Conservation (phyloP, 1,284 basidiomycete genomes). For the Fereydounia khargensis region DNA sequence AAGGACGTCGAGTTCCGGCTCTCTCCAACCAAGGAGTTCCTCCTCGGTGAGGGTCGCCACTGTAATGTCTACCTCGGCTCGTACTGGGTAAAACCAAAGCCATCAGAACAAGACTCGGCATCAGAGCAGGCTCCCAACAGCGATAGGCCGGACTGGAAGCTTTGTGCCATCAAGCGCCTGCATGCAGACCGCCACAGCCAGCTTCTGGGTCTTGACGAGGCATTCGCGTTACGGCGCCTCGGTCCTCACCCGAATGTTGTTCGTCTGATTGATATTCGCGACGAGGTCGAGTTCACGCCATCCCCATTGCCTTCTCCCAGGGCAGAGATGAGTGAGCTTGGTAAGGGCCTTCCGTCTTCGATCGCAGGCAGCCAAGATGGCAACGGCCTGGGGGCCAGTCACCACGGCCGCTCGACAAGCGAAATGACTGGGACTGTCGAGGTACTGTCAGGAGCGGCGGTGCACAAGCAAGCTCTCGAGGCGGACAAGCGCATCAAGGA, state of each 20-base stretch:
- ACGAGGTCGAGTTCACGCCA: slow-evolving; percentile 42
- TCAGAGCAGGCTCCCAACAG: neutral
- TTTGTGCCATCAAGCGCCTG: slow-evolving; percentile 54
- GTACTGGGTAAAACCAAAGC: slow-evolving; percentile 9
- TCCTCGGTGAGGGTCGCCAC: slow-evolving; percentile 51
- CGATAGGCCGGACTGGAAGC: slow-evolving; percentile 21
- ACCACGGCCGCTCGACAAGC: slow-evolving; percentile 29
- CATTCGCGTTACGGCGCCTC: slow-evolving; percentile 49
- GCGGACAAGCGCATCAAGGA: neutral
- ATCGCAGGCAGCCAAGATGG: neutral
- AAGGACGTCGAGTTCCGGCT: slow-evolving; percentile 49
- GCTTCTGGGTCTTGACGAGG: slow-evolving; percentile 52
- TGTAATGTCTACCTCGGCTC: slow-evolving; percentile 51
- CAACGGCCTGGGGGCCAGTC: no score
- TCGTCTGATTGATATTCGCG: slow-evolving; percentile 44
- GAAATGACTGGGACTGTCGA: slow-evolving; percentile 25
- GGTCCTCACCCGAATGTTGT: slow-evolving; percentile 51
- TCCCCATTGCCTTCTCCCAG: slow-evolving; percentile 13
- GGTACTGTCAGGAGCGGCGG: slow-evolving; percentile 9
- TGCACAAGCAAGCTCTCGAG: slow-evolving; percentile 11
- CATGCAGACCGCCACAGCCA: slow-evolving; percentile 52
- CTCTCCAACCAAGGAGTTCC: slow-evolving; percentile 36
- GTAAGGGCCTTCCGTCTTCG: neutral
- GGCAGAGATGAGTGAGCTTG: neutral
- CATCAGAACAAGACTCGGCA: slow-evolving; percentile 1